Evolutionary conservation across 345 rosid genomes (phyloP), one percentile per base, ranked within the genome.

Genomic region (Eucalyptus marginata): DNA sequence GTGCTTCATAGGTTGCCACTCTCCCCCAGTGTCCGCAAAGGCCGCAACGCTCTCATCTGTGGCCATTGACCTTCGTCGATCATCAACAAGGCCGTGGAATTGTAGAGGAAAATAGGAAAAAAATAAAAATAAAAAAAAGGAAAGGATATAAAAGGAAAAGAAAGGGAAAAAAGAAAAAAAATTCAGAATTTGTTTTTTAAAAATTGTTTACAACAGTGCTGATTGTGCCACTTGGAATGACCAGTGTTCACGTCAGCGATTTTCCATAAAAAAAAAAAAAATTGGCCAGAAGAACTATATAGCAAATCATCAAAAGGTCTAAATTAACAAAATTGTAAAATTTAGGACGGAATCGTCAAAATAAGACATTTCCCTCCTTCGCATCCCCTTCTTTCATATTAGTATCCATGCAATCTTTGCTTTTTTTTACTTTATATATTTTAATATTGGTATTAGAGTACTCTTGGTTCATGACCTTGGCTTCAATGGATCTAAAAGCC

Each of bases 271-370:
- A 36, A 66, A 51, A n/a, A 49, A 8, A n/a, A 66, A 51, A 68
- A 31, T 8, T 5, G 24, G 10, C 1, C 3, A 0, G 0, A 17
- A 68, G 7, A 4, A 68, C 7, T 8, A 68, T 1, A 68, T 68
- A 31, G 13, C 17, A 68, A 68, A 68, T 68, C 4, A 4, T 33
- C 7, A 5, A 68, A 31, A 68, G 6, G 3, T 15, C 33, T 33
- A 33, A 68, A 31, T 17, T 68, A 17, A 5, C 7, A 9, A 33
- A 17, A 68, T 68, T 31, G 9, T 8, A 68, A 68, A 68, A 5
- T 31, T 33, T 64, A n/a, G 1, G 3, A 66, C 20, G 4, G 16
- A 64, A 66, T 64, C 0, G 5, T 15, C 1, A 14, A 29, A 64
- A n/a, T 64, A 64, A 7, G 20, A 64, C 36, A 64, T n/a, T 29